Evolutionary conservation across 2,329 filamentous ascomycete species (phyloP), one percentile per base, ranked within the genome.

Genomic region (Westerdykella aurantiaca): DNA sequence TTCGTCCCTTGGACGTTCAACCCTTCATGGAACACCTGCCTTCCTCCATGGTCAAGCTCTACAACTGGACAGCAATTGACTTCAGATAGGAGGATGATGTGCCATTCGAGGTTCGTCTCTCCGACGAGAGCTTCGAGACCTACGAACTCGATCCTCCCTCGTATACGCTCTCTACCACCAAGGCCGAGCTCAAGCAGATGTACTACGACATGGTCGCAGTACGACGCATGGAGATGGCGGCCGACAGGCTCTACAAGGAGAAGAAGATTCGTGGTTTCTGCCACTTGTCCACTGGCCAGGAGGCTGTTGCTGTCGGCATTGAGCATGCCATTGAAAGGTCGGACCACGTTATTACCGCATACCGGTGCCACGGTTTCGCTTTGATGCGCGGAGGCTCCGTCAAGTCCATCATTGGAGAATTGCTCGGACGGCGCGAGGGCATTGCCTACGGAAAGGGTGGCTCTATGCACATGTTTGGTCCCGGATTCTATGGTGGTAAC

Each of bases 241-340:
- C 93, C 75, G 93, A 98, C 70, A 83, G 91, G 69, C 79, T 98
- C 66, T 98, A 98, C 87, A 98, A 98, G 80, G 93, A 97, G 79
- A 98, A 98, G 85, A 97, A 98, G 81, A 97, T 98, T 63, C 87
- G 93, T 63, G 93, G 93, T 76, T 98, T 98, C 86, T 98, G 93
- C 77, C 93, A 98, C 76, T 75, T 98, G 72, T 97, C 93, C 47
- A 95, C 86, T 47, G 93, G 93, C 52, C 93, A 98, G 75, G 93
- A 98, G 80, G 93, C 93, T 55, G 93, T 98, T 56, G 89, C 93
- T 47, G 84, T 90, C 60, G 93, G 93, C 69, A 97, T 98, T 65
- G 93, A 98, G 76, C 88, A 95, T 70, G 90, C 90, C 56, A 86
- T 98, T 67, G 87, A 82, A 63, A 89, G 88, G 73, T 74, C 84